phyloP scores from a whole-genome alignment of 164 flowering plant species.

The Magnolia officinalis region DNA sequence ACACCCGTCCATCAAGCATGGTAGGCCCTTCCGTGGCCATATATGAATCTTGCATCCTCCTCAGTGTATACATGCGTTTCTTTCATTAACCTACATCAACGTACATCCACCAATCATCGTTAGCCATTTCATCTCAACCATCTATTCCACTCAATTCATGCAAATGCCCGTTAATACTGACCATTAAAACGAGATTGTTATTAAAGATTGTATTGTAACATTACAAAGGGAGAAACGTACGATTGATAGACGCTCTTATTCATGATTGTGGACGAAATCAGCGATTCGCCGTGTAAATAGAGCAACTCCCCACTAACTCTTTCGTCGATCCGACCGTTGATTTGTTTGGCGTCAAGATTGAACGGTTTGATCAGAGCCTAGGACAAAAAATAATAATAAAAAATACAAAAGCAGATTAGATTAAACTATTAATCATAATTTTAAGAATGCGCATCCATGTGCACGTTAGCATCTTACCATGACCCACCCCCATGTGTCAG shows the following conservation, averaged over 20 bases:
- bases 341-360: constrained; percentile 42
- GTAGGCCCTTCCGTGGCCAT: constrained; percentile 66
- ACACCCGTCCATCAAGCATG: not conserved
- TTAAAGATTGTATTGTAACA: no score
- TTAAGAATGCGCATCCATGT: not conserved
- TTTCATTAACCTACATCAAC: constrained; percentile 72
- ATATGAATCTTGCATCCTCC: constrained; percentile 71
- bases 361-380: constrained; percentile 86
- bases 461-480: constrained; percentile 39
- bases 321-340: constrained; percentile 55
- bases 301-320: constrained; percentile 62
- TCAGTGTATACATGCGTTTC: constrained; percentile 85
- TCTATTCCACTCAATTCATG: no score
- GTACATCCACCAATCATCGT: not conserved
- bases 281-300: constrained; percentile 58
- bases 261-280: constrained; percentile 59
- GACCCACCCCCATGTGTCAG: constrained; percentile 97
- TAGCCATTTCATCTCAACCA: not conserved
- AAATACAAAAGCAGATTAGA: not conserved
- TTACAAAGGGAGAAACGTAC: constrained; percentile 32
- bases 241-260: constrained; percentile 58
- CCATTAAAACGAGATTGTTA: no score
- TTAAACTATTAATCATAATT: not conserved
- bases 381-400: constrained; percentile 1
- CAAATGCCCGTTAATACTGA: no score